Evolutionary conservation across 2,329 filamentous ascomycete genomes (phyloP).

Genomic region (Dryadomyces sulphureus): DNA sequence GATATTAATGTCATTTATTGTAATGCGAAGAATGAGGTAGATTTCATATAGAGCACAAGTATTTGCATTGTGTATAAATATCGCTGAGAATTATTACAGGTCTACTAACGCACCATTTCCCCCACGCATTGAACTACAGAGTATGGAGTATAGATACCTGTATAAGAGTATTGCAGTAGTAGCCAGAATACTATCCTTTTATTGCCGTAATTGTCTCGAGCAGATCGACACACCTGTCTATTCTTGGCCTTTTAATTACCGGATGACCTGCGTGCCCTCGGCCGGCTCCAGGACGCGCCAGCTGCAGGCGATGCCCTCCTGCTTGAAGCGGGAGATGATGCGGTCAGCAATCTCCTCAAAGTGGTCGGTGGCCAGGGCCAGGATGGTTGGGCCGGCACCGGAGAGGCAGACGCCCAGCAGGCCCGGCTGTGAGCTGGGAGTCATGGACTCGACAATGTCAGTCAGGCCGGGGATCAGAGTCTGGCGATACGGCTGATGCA

Average conservation of each 20-base stretch:
- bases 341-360: slow-evolving; percentile 74
- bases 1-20: too few species aligned
- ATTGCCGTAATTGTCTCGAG: too few species aligned
- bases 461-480: slow-evolving; percentile 81
- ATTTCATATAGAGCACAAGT: too few species aligned
- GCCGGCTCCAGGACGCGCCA: slow-evolving; percentile 87
- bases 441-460: slow-evolving; percentile 84
- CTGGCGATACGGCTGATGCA: slow-evolving; percentile 93
- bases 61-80: too few species aligned
- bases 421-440: slow-evolving; percentile 70
- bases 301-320: slow-evolving; percentile 60
- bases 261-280: slow-evolving; percentile 44
- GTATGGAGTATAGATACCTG: too few species aligned
- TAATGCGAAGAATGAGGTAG: too few species aligned
- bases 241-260: background rate
- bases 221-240: too few species aligned
- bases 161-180: too few species aligned
- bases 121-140: too few species aligned
- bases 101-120: too few species aligned
- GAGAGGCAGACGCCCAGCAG: slow-evolving; percentile 90
- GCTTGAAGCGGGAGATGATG: slow-evolving; percentile 60
- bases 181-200: too few species aligned
- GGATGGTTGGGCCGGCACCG: slow-evolving; percentile 85
- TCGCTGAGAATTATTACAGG: too few species aligned
- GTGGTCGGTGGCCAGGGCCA: slow-evolving; percentile 80